Conservation (phyloP, 768 basidiomycete genomes). For the Boletus bicolor region DNA sequence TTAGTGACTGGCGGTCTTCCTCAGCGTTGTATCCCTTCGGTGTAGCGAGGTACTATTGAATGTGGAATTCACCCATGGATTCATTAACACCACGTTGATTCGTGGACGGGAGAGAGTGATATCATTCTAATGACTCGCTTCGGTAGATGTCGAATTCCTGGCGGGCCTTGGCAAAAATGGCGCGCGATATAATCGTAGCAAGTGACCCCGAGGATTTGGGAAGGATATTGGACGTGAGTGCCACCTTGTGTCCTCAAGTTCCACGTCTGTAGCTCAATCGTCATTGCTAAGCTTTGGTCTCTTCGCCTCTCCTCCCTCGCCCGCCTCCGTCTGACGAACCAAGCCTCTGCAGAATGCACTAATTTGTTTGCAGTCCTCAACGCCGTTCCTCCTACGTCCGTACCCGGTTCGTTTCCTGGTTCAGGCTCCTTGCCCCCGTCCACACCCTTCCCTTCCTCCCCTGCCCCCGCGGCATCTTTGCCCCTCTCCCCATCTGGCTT, state of each 20-base stretch:
- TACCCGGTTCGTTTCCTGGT: slow-evolving; percentile 54
- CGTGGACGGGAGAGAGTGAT: not conserved
- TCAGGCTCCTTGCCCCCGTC: slow-evolving; percentile 8
- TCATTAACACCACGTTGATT: not conserved
- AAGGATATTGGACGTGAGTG: slow-evolving; percentile 64
- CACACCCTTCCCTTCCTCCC: slow-evolving; percentile 36
- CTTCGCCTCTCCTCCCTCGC: slow-evolving; percentile 76
- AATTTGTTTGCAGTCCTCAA: slow-evolving; percentile 74
- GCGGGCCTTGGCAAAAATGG: slow-evolving; percentile 82
- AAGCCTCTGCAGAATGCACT: slow-evolving; percentile 79
- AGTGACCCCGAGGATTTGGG: slow-evolving; percentile 66
- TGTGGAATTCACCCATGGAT: not conserved
- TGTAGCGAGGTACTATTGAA: slow-evolving; percentile 23
- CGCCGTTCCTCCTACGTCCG: slow-evolving; percentile 48
- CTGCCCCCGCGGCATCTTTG: not conserved
- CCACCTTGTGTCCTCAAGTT: not conserved
- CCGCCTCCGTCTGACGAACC: slow-evolving; percentile 80
- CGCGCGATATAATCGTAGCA: slow-evolving; percentile 70
- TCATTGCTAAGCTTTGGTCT: slow-evolving; percentile 67
- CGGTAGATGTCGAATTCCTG: slow-evolving; percentile 83
- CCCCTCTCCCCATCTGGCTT: slow-evolving; percentile 26
- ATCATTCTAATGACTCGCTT: slow-evolving; percentile 12
- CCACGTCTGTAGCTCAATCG: not conserved
- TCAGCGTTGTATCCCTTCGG: slow-evolving; percentile 22
- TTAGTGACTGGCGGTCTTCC: slow-evolving; percentile 10